Base-by-base conservation (phyloP, 768 basidiomycete genomes). In the Hygrophorus russula region DNA sequence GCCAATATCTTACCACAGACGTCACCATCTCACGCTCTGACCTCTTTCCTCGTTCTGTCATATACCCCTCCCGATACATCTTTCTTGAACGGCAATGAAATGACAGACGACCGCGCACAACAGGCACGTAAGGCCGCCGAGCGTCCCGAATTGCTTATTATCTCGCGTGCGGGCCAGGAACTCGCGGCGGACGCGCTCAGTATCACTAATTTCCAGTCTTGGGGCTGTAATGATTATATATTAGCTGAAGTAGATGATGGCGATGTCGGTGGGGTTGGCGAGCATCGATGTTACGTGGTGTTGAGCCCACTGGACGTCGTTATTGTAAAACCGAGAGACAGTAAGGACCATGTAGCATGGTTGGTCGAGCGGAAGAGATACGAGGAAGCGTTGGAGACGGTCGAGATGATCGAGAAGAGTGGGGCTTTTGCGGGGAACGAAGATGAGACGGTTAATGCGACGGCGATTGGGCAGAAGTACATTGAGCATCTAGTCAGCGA, bases 91-190 rank as follows among this genome's bases (percentile, higher is more conserved):
- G 39, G 33, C n/a, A 71, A 82, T 46, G 84, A 89, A 57, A 74
- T 80, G 67, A 80, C 77, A 0, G 73, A 78, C 1, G 82, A 91
- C 54, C 78, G 77, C 14, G 66, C 67, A 0, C 74, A 76, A 52
- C 88, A 94, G 58, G 77, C 82, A 9, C 77, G 91, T 13, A 88
- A 88, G 58, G 74, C 74, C 0, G 87, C 92, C 0, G 84, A 89
- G 49, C 82, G 87, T n/a, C 96, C 96, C 5, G 94, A 98, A 61
- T 71, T 99, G 39, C 79, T 90, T 10, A 86, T 99, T 52, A 83
- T 99, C 49, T 85, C 88, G 1, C 80, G 82, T 18, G 72, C 73
- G 0, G 93, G 94, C 1, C 91, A 97, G 55, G 92, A 96, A 58
- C 67, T 90, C 2, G 75, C 87, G 0, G 74, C 81, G 1, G 94